Base-by-base conservation (phyloP, 2,329 filamentous ascomycete genomes). In the Pseudogymnoascus sp. region DNA sequence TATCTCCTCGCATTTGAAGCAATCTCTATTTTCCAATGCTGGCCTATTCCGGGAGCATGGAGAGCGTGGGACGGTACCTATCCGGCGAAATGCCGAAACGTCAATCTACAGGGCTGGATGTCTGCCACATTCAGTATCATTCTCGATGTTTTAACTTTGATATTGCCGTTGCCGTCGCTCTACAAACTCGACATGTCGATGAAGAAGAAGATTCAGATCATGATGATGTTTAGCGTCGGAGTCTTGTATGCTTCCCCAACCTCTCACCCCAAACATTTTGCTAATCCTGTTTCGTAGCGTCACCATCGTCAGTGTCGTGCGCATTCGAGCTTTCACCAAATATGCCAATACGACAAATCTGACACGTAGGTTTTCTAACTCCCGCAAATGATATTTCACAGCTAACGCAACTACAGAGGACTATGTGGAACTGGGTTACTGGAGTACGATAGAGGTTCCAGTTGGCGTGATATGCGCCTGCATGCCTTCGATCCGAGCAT, bases 41-140 rank as follows among this genome's bases (percentile, higher is more conserved):
- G 67, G 2, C 84, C 83, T 0, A 73, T 86, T 18, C 71, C 70
- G 12, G 79, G 77, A 64, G 82, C 79, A 69, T 87, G 84, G 84
- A 74, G 72, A 0, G 73, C 73, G 14, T 86, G 83, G 82, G 78
- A 82, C 53, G 76, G 76, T 1, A 71, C 78, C 61, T 75, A 78
- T 38, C 4, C 70, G 0, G 84, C 84, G 0, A 72, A 65, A 1
- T 87, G 84, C 65, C 69, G 81, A 21, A 74, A 82, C 63, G 72
- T 81, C 65, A 83, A 82, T 64, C 72, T 73, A 1, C 74, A 84
- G 2, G 78, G 73, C 0, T 84, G 81, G 79, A 75, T 78, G 36
- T 79, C 82, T 36, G 82, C 83, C 0, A 76, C 69, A n/a, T 77
- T 83, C 61, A 81, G 79, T 64, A 84, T 86, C 46, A 71, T 72